Conservation (phyloP, 2,329 filamentous ascomycete species). For the Neonectria sp. region DNA sequence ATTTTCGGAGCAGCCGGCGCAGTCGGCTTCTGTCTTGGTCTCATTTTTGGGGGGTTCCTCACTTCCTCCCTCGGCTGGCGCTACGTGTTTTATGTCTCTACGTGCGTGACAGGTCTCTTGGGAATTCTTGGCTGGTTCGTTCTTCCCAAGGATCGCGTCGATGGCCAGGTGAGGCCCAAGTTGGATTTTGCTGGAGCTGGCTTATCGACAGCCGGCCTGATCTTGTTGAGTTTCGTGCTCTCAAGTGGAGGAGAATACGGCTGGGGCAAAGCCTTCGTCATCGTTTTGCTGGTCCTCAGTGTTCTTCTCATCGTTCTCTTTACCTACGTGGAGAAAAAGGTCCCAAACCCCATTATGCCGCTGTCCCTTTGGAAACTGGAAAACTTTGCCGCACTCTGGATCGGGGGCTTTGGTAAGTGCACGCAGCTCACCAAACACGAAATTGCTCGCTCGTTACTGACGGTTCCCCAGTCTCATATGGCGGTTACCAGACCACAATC, state of each 20-base stretch:
- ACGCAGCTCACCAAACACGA: not conserved
- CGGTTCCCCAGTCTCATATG: constrained; percentile 11
- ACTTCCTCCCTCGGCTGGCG: constrained; percentile 30
- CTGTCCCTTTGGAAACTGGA: constrained; percentile 61
- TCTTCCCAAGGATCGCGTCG: constrained; percentile 55
- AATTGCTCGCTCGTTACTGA: not conserved
- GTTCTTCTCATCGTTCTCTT: constrained; percentile 57
- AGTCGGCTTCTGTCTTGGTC: constrained; percentile 23
- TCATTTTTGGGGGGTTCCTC: constrained; percentile 25
- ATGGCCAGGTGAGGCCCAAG: constrained; percentile 50
- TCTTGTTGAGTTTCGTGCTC: constrained; percentile 61
- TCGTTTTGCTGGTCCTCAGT: constrained; percentile 56
- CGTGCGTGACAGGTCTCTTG: constrained; percentile 16
- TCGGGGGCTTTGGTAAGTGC: constrained; percentile 54
- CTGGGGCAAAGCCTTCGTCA: constrained; percentile 61
- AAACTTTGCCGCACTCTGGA: constrained; percentile 62
- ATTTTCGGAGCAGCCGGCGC: constrained; percentile 26
- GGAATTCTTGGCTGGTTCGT: constrained; percentile 50
- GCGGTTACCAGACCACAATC: constrained; percentile 26
- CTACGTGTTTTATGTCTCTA: constrained; percentile 29
- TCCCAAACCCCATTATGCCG: constrained; percentile 62
- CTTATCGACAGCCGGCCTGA: constrained; percentile 58
- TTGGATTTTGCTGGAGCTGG: constrained; percentile 59
- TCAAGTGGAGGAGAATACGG: constrained; percentile 62
- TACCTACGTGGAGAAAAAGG: constrained; percentile 58